A percentile compares a stretch with the other conserved stretches of the same genome.
These are phyloP conservation scores for Nannochloropsis salina DNA, from an alignment of 108 stramenopile species.

Conservation along the genomic window DNA sequence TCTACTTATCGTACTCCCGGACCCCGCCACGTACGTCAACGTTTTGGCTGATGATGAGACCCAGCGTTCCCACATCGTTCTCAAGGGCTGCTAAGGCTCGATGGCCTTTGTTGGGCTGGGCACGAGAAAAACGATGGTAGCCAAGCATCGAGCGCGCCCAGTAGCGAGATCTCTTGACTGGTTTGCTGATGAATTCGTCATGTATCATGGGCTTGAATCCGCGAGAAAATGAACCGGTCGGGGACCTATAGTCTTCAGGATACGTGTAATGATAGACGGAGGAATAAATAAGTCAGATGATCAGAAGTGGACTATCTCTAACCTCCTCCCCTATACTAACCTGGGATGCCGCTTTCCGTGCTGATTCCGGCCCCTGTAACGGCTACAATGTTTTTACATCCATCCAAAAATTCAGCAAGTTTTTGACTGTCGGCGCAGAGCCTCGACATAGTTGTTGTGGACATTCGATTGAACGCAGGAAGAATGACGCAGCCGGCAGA, in stretches of 20 bases:
- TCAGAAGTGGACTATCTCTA: not conserved
- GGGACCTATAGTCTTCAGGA: conserved; percentile 86
- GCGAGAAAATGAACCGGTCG: conserved; percentile 78
- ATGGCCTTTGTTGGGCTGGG: conserved; percentile 79
- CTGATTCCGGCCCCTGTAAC: conserved; percentile 91
- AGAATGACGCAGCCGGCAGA: not conserved
- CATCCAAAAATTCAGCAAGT: not conserved
- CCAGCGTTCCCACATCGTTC: conserved; percentile 60
- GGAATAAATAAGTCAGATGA: not conserved
- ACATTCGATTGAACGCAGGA: not conserved
- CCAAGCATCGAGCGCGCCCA: conserved; percentile 91
- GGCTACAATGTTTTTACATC: conserved; percentile 49
- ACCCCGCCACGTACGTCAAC: not conserved
- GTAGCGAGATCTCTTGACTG: conserved; percentile 68
- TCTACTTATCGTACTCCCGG: no score
- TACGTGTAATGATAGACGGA: not conserved
- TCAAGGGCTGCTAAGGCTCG: conserved; percentile 73
- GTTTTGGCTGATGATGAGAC: conserved; percentile 50
- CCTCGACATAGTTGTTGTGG: not conserved
- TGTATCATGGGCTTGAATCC: conserved; percentile 95
- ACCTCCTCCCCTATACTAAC: not conserved
- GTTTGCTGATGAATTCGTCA: conserved; percentile 75
- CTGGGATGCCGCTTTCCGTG: conserved; percentile 79
- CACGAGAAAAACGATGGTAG: conserved; percentile 64
- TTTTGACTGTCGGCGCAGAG: not conserved